Percentiles rank a stretch among this genome's conserved stretches.
These are phyloP conservation scores for Nicotiana undulata DNA, from an alignment of 257 asterid genomes.

Conservation along the genomic window DNA sequence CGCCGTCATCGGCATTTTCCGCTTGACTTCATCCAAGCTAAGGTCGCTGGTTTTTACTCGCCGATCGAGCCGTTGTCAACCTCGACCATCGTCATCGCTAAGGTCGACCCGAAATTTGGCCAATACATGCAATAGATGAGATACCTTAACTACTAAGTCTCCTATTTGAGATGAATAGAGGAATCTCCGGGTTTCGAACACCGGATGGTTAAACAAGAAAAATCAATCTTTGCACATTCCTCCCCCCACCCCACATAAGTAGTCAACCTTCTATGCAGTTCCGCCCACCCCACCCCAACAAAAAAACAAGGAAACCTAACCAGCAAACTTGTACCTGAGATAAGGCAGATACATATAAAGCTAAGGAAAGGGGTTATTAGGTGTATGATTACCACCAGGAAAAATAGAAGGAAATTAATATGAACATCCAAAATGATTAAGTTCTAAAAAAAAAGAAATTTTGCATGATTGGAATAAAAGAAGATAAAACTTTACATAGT, in stretches of 20 bases:
- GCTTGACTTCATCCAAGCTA: too few relatives aligned
- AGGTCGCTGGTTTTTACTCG: too few relatives aligned
- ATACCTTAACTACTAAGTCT: neutral
- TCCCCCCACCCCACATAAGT: neutral
- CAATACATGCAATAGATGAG: neutral
- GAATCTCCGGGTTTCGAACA: too few relatives aligned
- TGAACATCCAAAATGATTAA: neutral
- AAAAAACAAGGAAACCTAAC: neutral
- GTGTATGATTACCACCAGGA: neutral
- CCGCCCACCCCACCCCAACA: neutral
- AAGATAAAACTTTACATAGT: neutral
- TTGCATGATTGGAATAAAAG: neutral
- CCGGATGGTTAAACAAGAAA: too few relatives aligned
- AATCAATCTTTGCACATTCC: neutral
- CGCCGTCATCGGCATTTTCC: too few relatives aligned
- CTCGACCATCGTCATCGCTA: too few relatives aligned
- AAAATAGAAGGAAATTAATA: neutral
- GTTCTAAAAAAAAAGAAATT: neutral
- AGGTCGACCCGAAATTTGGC: too few relatives aligned
- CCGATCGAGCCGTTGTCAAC: too few relatives aligned
- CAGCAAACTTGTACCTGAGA: neutral
- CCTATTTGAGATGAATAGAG: neutral
- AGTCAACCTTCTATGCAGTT: neutral
- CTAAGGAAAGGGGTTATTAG: neutral
- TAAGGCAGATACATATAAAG: neutral